Conservation (phyloP, 1,139 yeast species). For the Yamadazyma membranifaciens region DNA sequence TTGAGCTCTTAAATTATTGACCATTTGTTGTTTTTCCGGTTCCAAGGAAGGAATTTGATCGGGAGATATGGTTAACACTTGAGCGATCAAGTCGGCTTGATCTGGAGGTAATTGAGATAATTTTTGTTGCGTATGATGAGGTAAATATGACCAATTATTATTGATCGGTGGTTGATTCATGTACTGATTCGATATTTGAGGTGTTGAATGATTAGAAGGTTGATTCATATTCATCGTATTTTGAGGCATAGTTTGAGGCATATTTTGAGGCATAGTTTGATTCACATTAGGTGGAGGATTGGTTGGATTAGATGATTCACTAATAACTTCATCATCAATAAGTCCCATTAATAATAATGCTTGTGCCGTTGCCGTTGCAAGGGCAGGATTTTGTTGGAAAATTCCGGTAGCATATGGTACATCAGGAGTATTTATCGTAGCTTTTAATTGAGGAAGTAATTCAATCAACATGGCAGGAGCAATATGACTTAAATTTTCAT, state of each 20-base stretch:
- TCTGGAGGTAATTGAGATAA: slow-evolving; percentile 47
- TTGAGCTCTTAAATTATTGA: slow-evolving; percentile 56
- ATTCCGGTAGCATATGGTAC: slow-evolving; percentile 51
- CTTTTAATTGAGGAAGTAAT: slow-evolving; percentile 61
- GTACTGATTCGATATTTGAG: background rate
- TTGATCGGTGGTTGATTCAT: slow-evolving; percentile 3
- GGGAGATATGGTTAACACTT: slow-evolving; percentile 57
- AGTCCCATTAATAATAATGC: slow-evolving; percentile 76
- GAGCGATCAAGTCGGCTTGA: slow-evolving; percentile 65
- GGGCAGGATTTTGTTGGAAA: slow-evolving; percentile 53
- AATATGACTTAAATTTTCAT: slow-evolving; percentile 54
- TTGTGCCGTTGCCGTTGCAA: slow-evolving; percentile 68
- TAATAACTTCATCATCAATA: slow-evolving; percentile 62
- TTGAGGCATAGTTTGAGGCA: slow-evolving; percentile 11
- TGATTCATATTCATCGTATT: slow-evolving; percentile 5
- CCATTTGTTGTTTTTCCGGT: slow-evolving; percentile 59
- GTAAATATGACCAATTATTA: slow-evolving; percentile 46
- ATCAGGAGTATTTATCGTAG: slow-evolving; percentile 47
- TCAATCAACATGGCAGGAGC: slow-evolving; percentile 72
- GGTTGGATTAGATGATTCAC: slow-evolving; percentile 36
- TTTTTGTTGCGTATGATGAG: slow-evolving; percentile 48
- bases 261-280: slow-evolving; percentile 7
- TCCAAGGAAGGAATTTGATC: slow-evolving; percentile 58
- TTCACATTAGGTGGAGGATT: slow-evolving; percentile 23
- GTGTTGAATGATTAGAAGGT: too few species aligned